Evolutionary conservation across 129 eudicot genomes (phyloP).

Genomic region (Smallanthus sonchifolius): DNA sequence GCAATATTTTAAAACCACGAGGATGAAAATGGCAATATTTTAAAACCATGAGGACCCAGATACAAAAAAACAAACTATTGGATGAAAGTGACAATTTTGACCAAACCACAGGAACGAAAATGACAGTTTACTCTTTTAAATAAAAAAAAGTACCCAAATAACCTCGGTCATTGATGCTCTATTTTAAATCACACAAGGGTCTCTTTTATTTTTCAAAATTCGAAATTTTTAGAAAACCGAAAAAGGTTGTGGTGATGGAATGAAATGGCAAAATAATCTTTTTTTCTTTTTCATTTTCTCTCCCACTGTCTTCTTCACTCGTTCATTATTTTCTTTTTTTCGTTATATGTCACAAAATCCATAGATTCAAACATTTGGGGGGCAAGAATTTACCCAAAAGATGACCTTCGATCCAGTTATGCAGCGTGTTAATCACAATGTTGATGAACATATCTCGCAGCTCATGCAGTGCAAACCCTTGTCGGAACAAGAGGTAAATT

Average conservation of each 20-base stretch:
- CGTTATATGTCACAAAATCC: constrained; percentile 2
- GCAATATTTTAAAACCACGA: too few species aligned
- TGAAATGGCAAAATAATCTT: not conserved
- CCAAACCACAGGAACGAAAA: too few species aligned
- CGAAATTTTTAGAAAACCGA: constrained; percentile 22
- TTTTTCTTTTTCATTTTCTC: not conserved
- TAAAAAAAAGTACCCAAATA: too few species aligned
- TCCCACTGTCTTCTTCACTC: constrained; percentile 28
- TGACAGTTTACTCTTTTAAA: too few species aligned
- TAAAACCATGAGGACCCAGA: too few species aligned
- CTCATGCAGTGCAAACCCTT: constrained; percentile 98
- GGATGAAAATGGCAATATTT: too few species aligned
- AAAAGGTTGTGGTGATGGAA: constrained; percentile 25
- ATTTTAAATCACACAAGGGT: not conserved
- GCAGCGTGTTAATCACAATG: constrained; percentile 57
- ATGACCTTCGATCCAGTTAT: constrained; percentile 73
- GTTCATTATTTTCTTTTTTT: not conserved
- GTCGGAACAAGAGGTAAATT: constrained; percentile 85
- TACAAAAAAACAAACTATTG: too few species aligned
- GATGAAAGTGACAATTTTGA: too few species aligned
- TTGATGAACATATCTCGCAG: constrained; percentile 88
- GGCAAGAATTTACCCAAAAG: constrained; percentile 16
- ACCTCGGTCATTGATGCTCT: too few species aligned
- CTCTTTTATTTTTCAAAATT: constrained; percentile 13
- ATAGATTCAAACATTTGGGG: not conserved